Conservation (phyloP, 2,329 filamentous ascomycete species). For the Pseudogymnoascus sp. region DNA sequence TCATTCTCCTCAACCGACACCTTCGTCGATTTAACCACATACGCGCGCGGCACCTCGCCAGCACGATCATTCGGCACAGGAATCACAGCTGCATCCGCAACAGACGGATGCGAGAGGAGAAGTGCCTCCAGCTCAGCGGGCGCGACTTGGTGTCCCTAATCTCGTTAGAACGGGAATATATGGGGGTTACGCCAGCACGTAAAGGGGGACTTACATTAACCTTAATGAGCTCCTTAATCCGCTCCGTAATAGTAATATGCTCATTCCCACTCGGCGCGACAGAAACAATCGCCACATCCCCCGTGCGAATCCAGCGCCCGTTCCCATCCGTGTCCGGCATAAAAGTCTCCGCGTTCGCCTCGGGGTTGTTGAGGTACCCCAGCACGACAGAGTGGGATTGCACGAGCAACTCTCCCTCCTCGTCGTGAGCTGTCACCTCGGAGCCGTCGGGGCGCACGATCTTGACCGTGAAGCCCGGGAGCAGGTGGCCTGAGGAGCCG, state of each 20-base stretch:
- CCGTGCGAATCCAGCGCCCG: conserved; percentile 71
- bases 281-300: conserved; percentile 70
- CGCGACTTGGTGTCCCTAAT: conserved; percentile 70
- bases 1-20: conserved; percentile 48
- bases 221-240: conserved; percentile 72
- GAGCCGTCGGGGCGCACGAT: conserved; percentile 59
- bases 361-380: conserved; percentile 80
- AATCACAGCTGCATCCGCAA: conserved; percentile 75
- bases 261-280: conserved; percentile 59
- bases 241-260: conserved; percentile 78
- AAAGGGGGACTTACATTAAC: conserved; percentile 53
- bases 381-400: conserved; percentile 69
- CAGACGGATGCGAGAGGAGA: conserved; percentile 63
- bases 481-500: conserved; percentile 63
- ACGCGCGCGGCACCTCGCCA: conserved; percentile 61
- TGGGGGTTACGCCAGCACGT: neutral
- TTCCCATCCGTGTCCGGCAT: conserved; percentile 52
- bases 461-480: conserved; percentile 57
- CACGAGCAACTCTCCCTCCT: conserved; percentile 72
- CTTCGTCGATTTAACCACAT: conserved; percentile 48
- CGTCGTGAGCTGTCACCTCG: conserved; percentile 63
- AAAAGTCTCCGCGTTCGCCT: conserved; percentile 76
- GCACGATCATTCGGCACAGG: conserved; percentile 55
- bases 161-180: conserved; percentile 9
- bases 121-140: conserved; percentile 78